Base-by-base conservation (phyloP, 768 basidiomycete species). In the Pisolithus albus region DNA sequence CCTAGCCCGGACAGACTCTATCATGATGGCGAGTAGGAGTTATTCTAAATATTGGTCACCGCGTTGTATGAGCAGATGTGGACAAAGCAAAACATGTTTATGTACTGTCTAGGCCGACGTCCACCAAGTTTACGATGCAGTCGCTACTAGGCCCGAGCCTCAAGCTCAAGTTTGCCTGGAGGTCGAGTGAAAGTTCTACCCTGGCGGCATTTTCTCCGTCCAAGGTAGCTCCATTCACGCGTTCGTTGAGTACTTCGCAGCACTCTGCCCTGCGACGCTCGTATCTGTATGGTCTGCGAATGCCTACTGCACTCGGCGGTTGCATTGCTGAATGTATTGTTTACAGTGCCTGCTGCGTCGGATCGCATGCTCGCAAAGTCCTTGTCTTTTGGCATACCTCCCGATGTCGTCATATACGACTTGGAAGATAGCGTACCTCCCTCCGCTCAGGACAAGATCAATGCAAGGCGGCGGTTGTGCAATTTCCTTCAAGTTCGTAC, bases 351-450 rank as follows among this genome's bases (percentile, higher is more conserved):
- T 3, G 76, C 84, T 5, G 86, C 90, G 1, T 86, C 83, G 11
- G 80, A 86, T 34, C 77, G 81, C 39, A 91, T 92, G 86, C 80
- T 95, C 32, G 72, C 83, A 57, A 94, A 92, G 63, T 88, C 88
- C 0, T 72, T 88, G 42, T 65, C 61, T 9, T 40, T 65, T 30
- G 60, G 52, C 21, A 72, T 75, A 13, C 63, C 69, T 2, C 82
- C 90, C 2, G 92, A 95, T 54, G 75, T 85, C 40, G 72, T 92
- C 34, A 84, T 92, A 23, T 93, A 92, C 60, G 92, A 95, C 71
- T 73, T 95, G 11, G 92, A 94, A 64, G 92, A 95, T 64, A 87
- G 87, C 54, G 81, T 94, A 0, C 71, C 89, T 4, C 85, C 86
- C 4, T 70, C 72, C 5, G 58, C 65, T 28, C 67, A 71, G 24